Evolutionary conservation across 768 basidiomycete species (phyloP), one percentile per base, ranked within the genome.

Genomic region (Suillus variegatus): DNA sequence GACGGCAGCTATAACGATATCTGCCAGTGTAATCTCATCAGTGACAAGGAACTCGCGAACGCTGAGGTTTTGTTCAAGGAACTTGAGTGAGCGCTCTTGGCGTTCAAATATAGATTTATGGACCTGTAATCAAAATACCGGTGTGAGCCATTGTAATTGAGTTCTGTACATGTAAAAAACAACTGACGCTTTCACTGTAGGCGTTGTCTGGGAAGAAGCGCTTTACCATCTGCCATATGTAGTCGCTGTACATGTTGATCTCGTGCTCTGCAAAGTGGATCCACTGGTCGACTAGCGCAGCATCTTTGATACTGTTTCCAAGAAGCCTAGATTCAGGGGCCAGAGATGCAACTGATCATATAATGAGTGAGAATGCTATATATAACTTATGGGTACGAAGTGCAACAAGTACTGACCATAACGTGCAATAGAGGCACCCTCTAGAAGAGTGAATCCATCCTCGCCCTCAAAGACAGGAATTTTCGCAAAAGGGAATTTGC

Each of bases 261-360:
- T 75, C 75, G 13, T 62, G 64, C 55, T 76, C 75, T 10, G 66
- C 71, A 55, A 75, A 75, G 38, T 75, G 75, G 20, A 75, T 65
- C 75, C 75, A 75, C 44, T 75, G 75, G 55, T 75, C 75, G 1
- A 76, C 67, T 35, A 75, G 72, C 3, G 72, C 74, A 28, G 72
- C 63, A 52, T 75, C 75, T 6, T 20, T 56, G 16, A 46, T 60
- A 10, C 67, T 55, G 36, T 71, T 72, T 40, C 74, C 72, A n/a
- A 75, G 69, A 49, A 75, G 66, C 38, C 68, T 68, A 32, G 72
- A 72, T 46, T 71, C 65, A 7, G 75, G 75, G 28, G 67, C 72
- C 20, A 74, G 65, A 22, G 74, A 72, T 22, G 68, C 64, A 49
- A 75, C 75, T 65, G 18, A 62, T 28, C 13, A 32, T 20, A 3